These are phyloP conservation scores for Karstenula rhodostoma DNA, from an alignment of 2,329 filamentous ascomycete genomes.

Conservation along the genomic window DNA sequence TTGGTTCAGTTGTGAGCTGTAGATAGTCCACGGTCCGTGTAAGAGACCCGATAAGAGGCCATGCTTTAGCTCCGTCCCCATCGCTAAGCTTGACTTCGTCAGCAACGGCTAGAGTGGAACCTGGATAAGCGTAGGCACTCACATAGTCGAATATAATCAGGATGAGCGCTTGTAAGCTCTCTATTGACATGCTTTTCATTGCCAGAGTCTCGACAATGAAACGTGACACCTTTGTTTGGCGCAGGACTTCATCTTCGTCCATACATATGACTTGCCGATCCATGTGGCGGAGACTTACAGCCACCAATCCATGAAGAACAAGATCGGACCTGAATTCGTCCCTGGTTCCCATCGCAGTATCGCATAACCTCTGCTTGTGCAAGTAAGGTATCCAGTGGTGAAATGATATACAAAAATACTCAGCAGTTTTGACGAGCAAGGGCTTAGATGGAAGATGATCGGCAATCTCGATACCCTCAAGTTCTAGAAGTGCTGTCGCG, in stretches of 20 bases:
- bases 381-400: constrained; percentile 48
- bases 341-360: constrained; percentile 27
- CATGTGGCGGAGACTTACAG: constrained; percentile 40
- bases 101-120: background rate
- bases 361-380: constrained; percentile 41
- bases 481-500: constrained; percentile 28
- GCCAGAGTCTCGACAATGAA: constrained; percentile 43
- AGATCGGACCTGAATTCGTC: constrained; percentile 29
- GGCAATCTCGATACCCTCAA: constrained; percentile 33
- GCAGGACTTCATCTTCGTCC: constrained; percentile 35
- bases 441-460: constrained; percentile 38
- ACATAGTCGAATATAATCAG: constrained; percentile 46
- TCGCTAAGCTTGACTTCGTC: constrained; percentile 34
- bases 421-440: constrained; percentile 35
- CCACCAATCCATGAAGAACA: constrained; percentile 41
- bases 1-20: constrained; percentile 41
- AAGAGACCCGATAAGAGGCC: constrained; percentile 45
- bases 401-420: constrained; percentile 44
- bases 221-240: constrained; percentile 36
- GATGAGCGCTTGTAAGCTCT: constrained; percentile 41
- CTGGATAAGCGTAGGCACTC: constrained; percentile 10
- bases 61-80: constrained; percentile 39
- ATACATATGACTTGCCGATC: constrained; percentile 31
- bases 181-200: constrained; percentile 35
- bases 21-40: constrained; percentile 46